phyloP scores from a whole-genome alignment of 2,329 filamentous ascomycete genomes.

The Bertia moriformis region DNA sequence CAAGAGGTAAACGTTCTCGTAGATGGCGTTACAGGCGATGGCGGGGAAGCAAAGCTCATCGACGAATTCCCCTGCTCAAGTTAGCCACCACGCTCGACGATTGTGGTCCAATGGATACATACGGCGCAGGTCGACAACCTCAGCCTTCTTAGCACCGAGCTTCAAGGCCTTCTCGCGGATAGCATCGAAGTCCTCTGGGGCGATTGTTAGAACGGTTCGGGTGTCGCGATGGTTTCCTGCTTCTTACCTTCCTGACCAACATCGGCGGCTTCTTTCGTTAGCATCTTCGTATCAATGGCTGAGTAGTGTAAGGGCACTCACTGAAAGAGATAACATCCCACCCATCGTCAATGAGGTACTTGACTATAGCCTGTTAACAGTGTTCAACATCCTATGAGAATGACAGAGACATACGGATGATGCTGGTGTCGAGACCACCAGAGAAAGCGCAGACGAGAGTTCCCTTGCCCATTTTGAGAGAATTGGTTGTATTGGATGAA shows the following conservation, averaged over 20 bases:
- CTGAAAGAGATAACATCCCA: neutral
- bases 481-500: neutral
- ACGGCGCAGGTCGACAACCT: slow-evolving; percentile 1
- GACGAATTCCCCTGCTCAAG: slow-evolving; percentile 1
- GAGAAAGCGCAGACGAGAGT: neutral
- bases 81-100: too few relatives aligned
- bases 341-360: slow-evolving; percentile 1
- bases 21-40: slow-evolving; percentile 36
- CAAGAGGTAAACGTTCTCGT: slow-evolving; percentile 51
- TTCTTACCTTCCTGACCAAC: slow-evolving; percentile 1
- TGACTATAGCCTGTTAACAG: too few relatives aligned
- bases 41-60: slow-evolving; percentile 1
- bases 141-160: neutral
- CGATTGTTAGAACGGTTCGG: too few relatives aligned
- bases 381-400: too few relatives aligned
- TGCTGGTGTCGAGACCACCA: slow-evolving; percentile 1
- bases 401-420: neutral
- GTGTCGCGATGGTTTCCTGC: too few relatives aligned
- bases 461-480: neutral
- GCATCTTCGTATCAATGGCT: too few relatives aligned
- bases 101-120: too few relatives aligned
- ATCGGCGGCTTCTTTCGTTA: neutral
- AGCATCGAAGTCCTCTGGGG: neutral
- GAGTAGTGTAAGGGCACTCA: too few relatives aligned
- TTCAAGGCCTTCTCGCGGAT: slow-evolving; percentile 1